These are phyloP conservation scores for Emericellopsis terricola DNA, from an alignment of 495 filamentous ascomycete genomes.

Conservation along the genomic window DNA sequence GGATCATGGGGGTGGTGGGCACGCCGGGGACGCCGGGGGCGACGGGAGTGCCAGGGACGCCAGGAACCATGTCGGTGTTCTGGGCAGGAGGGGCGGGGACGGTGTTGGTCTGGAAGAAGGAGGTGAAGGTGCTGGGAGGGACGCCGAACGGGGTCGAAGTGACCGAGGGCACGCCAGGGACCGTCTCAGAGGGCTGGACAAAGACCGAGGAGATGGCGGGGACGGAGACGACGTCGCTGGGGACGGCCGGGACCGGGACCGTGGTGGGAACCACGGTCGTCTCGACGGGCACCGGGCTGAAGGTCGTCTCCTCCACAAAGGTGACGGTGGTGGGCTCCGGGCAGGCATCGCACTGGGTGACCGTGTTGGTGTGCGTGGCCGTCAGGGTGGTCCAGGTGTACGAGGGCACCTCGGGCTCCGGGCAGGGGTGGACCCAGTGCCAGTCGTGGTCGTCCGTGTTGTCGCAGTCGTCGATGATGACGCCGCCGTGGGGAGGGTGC, in stretches of 20 bases:
- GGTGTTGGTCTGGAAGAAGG: not conserved
- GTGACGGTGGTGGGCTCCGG: constrained; percentile 15
- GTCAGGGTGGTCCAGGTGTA: constrained; percentile 14
- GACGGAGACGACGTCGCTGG: constrained; percentile 3
- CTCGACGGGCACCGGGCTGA: constrained; percentile 11
- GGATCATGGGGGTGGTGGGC: not conserved
- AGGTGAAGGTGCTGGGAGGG: not conserved
- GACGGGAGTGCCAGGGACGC: not conserved
- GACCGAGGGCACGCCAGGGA: too few species aligned
- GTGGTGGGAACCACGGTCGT: constrained; percentile 1
- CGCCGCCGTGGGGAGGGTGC: constrained; percentile 3
- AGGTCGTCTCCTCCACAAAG: constrained; percentile 15
- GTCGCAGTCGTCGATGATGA: constrained; percentile 2
- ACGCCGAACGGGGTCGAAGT: too few species aligned
- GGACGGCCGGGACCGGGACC: not conserved
- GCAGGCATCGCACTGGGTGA: constrained; percentile 13
- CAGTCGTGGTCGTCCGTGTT: constrained; percentile 3
- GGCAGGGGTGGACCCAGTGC: constrained; percentile 6
- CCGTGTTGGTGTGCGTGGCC: constrained; percentile 10
- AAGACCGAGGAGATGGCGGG: constrained; percentile 3
- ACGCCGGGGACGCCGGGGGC: not conserved
- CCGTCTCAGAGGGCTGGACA: constrained; percentile 3
- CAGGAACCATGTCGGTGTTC: not conserved
- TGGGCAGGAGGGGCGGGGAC: not conserved
- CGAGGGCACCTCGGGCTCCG: constrained; percentile 1